Base-by-base conservation (phyloP, 345 rosid species). In the Ceriops zippeliana region DNA sequence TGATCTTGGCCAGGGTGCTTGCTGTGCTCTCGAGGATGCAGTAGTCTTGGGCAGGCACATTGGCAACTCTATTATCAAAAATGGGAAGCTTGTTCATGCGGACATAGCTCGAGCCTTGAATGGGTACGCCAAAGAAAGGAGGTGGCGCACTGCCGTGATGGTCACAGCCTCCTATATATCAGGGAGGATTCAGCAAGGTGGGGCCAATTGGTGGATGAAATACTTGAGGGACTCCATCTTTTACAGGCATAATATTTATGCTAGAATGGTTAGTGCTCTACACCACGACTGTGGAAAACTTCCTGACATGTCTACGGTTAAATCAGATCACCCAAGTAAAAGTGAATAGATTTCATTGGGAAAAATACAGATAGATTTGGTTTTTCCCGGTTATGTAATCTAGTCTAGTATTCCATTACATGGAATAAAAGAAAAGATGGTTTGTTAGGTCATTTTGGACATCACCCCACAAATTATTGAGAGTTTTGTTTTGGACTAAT, bases 1-100 rank as follows among this genome's bases (percentile, higher is more conserved):
- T 30, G 82, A 84, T 37, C 67, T 84, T 1, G 84, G 72, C 5
- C 85, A 84, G 70, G 90, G 90, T 0, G 88, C 82, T 0, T 71
- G 86, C 20, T 22, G 65, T 0, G 83, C 87, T 0, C 59, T 80
- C 13, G 87, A 84, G 69, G 87, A 84, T 5, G 83, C 80, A 0
- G 82, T 82, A 15, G 80, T 84, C 0, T 61, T 82, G 1, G 81
- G 81, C 19, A 72, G 80, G 26, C 87, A 75, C 74, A 73, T 82
- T 3, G 81, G 79, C 19, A 54, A 60, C 20, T 73, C 66, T 1
- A 16, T 73, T 0, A 65, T 67, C 10, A 20, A 57, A 28, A 1
- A 52, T 6, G 75, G 82, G 5, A 26, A 62, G 3, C 34, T 58
- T 21, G 74, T 52, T 58, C 3, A 53, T 0, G 30, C 7, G 38